Base-by-base conservation (phyloP, 257 asterid genomes). In the Verbena officinalis region DNA sequence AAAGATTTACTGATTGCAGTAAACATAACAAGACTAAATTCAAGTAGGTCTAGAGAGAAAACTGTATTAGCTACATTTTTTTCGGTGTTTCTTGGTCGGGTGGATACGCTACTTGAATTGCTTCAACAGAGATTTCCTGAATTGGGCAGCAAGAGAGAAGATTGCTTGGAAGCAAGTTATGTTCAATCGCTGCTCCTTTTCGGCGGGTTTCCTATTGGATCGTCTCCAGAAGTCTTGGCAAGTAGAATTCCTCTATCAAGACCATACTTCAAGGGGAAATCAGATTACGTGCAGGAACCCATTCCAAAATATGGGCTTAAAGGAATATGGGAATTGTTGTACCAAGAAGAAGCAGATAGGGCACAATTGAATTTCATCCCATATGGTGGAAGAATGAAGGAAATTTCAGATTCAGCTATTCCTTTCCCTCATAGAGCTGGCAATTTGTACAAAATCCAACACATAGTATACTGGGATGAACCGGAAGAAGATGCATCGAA, bases 131-230 rank as follows among this genome's bases (percentile, higher is more conserved):
- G 8, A 0, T 75, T 75, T 24, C 80, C 80, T 0, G 80, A 75
- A 57, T 39, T 75, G 49, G 76, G 73, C 0, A 1, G 70, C 38
- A 19, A 3, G 10, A 52, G 63, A 43, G 70, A 65, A 19, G 73
- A 75, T 9, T 75, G 80, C 59, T 27, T 15, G 0, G 73, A 75
- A 48, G 3, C 54, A 44, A 75, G 70, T 1, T 75, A 76, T 76
- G 17, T 64, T 14, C 39, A 65, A 39, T 53, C 77, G 19, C 6
- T 9, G 9, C 42, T 69, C 0, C 49, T n/a, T 11, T 6, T 16
- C 3, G 49, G 7, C 13, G 62, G 49, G 8, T 23, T 14, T 17
- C 71, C 75, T 2, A 16, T n/a, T 0, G 75, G 33, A 7, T 23
- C 43, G 15, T 14, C 64, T 0, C 19, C n/a, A 0, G 55, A 76